These are phyloP conservation scores for Akanthomyces muscarius DNA, from an alignment of 2,329 filamentous ascomycete genomes.

Conservation along the genomic window DNA sequence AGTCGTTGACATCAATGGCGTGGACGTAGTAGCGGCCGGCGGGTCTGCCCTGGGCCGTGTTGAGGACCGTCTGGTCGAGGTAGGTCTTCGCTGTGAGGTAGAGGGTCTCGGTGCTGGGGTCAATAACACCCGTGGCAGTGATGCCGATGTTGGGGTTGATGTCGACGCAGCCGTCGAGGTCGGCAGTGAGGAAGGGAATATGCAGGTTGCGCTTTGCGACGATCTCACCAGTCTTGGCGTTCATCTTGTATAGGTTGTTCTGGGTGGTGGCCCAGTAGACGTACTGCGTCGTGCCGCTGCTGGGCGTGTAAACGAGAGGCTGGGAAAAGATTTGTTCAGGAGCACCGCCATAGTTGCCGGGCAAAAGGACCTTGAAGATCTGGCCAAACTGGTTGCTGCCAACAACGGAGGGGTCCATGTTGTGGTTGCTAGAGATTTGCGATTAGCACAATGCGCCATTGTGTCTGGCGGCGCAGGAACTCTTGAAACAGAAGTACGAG, in stretches of 20 bases:
- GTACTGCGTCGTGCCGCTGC: slow-evolving; percentile 43
- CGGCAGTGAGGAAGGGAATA: slow-evolving; percentile 46
- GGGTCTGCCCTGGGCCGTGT: slow-evolving; percentile 30
- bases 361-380: slow-evolving; percentile 48
- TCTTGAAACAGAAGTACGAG: neutral
- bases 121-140: slow-evolving; percentile 44
- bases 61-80: slow-evolving; percentile 27
- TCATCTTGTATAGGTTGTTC: slow-evolving; percentile 54
- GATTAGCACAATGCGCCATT: slow-evolving; percentile 7
- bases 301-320: slow-evolving; percentile 47
- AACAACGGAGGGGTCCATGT: slow-evolving; percentile 58
- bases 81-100: slow-evolving; percentile 45
- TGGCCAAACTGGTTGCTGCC: slow-evolving; percentile 52
- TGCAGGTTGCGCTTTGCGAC: slow-evolving; percentile 44
- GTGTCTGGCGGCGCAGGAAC: neutral
- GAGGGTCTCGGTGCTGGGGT: slow-evolving; percentile 40
- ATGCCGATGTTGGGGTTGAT: slow-evolving; percentile 45
- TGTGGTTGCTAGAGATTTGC: slow-evolving; percentile 45
- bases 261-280: slow-evolving; percentile 55
- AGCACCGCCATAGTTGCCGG: slow-evolving; percentile 47
- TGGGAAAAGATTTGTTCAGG: slow-evolving; percentile 51
- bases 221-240: slow-evolving; percentile 51
- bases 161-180: slow-evolving; percentile 46
- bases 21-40: slow-evolving; percentile 36
- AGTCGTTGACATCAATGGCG: slow-evolving; percentile 36